Percentiles rank a stretch among this genome's conserved stretches.
phyloP scores from a whole-genome alignment of 1,284 basidiomycete genomes.

The Ustilago hordei region DNA sequence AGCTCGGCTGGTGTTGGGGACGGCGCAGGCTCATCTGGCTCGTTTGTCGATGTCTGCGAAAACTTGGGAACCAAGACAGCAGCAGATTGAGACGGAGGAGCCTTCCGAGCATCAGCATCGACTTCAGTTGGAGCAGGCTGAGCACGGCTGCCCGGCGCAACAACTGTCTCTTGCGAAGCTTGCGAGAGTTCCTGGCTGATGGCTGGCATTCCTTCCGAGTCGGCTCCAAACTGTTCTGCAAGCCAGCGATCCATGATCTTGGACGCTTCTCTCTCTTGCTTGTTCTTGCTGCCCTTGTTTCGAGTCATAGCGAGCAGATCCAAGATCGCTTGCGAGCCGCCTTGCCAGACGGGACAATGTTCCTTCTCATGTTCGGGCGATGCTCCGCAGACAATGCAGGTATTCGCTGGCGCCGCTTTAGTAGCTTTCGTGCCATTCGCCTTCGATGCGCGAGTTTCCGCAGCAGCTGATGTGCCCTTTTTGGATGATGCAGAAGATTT shows the following conservation, averaged over 20 bases:
- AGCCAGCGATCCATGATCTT: conserved; percentile 19
- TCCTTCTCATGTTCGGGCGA: conserved; percentile 23
- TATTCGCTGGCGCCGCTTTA: not conserved
- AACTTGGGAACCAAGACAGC: not conserved
- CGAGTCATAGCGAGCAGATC: conserved; percentile 29
- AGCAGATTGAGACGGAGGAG: not conserved
- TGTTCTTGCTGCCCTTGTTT: conserved; percentile 22
- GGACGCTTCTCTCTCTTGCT: conserved; percentile 27
- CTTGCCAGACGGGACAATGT: conserved; percentile 26
- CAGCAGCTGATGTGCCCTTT: conserved; percentile 1
- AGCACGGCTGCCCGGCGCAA: not conserved
- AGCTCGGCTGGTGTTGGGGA: not conserved
- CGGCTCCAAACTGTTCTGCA: conserved; percentile 17
- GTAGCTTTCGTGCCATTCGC: conserved; percentile 1
- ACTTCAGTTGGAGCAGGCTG: not conserved
- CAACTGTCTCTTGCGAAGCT: conserved; percentile 8
- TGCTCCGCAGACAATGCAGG: conserved; percentile 26
- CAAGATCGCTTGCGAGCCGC: conserved; percentile 32
- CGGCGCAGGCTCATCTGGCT: not conserved
- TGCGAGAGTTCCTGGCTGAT: conserved; percentile 12
- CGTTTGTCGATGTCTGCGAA: not conserved
- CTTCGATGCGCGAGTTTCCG: conserved; percentile 15
- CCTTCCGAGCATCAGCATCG: not conserved
- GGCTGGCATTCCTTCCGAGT: conserved; percentile 4
- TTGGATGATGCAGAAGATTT: not conserved